Evolutionary conservation across 495 filamentous ascomycete species (phyloP).

Genomic region (Letharia lupina): DNA sequence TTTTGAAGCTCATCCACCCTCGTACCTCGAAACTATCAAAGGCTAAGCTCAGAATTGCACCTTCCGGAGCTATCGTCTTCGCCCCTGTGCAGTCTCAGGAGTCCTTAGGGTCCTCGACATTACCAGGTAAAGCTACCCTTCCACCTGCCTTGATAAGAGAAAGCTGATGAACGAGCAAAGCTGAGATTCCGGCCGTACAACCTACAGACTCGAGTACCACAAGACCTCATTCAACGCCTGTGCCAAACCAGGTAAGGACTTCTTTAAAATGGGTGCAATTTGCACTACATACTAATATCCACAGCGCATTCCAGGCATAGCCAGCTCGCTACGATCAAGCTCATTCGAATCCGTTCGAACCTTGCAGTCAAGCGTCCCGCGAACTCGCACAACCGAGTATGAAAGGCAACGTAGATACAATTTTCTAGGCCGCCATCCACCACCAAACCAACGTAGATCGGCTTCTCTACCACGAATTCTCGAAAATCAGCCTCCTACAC

Average conservation of each 20-base stretch:
- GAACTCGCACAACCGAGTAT: slow-evolving; percentile 1
- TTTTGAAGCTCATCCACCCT: not conserved
- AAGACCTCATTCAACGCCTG: not conserved
- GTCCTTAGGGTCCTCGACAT: not conserved
- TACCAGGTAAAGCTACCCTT: not conserved
- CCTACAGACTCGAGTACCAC: not conserved
- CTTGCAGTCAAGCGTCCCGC: not conserved
- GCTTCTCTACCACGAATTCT: slow-evolving; percentile 5
- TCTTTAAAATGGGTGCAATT: not conserved
- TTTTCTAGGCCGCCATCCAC: slow-evolving; percentile 14
- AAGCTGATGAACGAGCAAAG: not conserved
- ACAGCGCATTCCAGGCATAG: not conserved
- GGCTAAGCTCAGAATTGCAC: not conserved
- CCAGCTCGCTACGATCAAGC: not conserved
- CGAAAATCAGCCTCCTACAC: not conserved
- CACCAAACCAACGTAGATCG: slow-evolving; percentile 7
- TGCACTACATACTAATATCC: not conserved
- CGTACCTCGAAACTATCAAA: not conserved
- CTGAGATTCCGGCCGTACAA: not conserved
- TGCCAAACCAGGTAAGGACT: not conserved
- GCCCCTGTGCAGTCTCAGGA: not conserved
- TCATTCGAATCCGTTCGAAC: not conserved
- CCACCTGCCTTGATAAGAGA: not conserved
- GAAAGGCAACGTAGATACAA: not conserved
- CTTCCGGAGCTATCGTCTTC: slow-evolving; percentile 6